phyloP scores from a whole-genome alignment of 2,329 filamentous ascomycete species.

The Clonostachys solani region DNA sequence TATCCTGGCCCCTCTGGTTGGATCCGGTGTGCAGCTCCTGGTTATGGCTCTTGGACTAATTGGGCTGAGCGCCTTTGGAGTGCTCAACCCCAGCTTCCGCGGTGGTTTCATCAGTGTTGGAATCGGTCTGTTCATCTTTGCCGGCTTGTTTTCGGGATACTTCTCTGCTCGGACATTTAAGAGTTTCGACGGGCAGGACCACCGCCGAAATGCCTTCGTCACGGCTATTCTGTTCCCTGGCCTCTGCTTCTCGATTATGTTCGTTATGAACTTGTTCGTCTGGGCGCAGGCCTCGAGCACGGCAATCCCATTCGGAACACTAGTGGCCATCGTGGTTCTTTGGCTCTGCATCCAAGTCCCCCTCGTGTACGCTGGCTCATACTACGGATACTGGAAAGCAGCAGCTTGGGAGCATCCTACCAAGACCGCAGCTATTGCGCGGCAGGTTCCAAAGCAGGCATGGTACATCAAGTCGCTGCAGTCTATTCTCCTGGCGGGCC shows the following conservation, averaged over 20 bases:
- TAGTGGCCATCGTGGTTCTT: slow-evolving; percentile 67
- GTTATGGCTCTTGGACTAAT: slow-evolving; percentile 76
- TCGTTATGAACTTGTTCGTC: slow-evolving; percentile 82
- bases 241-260: slow-evolving; percentile 68
- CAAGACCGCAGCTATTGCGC: slow-evolving; percentile 66
- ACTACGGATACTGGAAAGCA: slow-evolving; percentile 66
- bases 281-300: slow-evolving; percentile 89
- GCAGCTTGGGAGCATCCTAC: slow-evolving; percentile 77
- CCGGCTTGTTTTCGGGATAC: slow-evolving; percentile 81
- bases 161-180: slow-evolving; percentile 81
- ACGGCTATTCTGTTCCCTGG: slow-evolving; percentile 79
- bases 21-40: slow-evolving; percentile 81
- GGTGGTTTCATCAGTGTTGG: slow-evolving; percentile 85
- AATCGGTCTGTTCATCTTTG: slow-evolving; percentile 77
- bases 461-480: slow-evolving; percentile 69
- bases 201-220: slow-evolving; percentile 71
- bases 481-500: slow-evolving; percentile 65
- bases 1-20: slow-evolving; percentile 74
- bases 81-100: slow-evolving; percentile 84
- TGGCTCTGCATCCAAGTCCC: slow-evolving; percentile 87
- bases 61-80: slow-evolving; percentile 67
- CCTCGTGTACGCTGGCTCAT: slow-evolving; percentile 76
- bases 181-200: slow-evolving; percentile 73
- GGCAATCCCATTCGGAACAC: slow-evolving; percentile 76
- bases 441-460: slow-evolving; percentile 65